Evolutionary conservation across 225 moss, liverwort and hornwort species (phyloP).

Genomic region (Climacium dendroides): DNA sequence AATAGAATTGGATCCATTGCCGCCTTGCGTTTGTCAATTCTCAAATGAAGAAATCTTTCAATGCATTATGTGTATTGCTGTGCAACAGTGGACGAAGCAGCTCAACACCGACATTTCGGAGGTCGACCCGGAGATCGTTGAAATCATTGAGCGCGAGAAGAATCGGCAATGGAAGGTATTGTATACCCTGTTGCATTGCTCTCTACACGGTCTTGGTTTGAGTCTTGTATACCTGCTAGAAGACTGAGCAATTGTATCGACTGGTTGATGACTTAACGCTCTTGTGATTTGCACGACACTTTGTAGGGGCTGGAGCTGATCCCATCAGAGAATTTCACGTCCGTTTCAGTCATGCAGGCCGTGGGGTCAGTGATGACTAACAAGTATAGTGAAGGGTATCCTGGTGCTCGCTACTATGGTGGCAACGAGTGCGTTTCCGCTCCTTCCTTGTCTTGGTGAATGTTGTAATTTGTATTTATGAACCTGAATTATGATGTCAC

Average conservation of each 20-base stretch:
- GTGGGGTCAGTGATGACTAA: conserved; percentile 97
- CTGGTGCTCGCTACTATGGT: conserved; percentile 95
- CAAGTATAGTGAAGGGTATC: conserved; percentile 97
- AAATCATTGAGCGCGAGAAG: conserved; percentile 90
- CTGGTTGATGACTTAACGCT: neutral
- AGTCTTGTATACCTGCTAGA: neutral
- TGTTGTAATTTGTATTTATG: neutral
- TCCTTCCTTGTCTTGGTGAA: neutral
- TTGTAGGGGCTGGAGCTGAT: conserved; percentile 85
- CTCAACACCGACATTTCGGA: conserved; percentile 50
- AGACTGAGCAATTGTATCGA: neutral
- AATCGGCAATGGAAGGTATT: conserved; percentile 93
- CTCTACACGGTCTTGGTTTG: neutral
- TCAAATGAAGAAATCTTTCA: neutral
- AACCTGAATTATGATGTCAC: neutral
- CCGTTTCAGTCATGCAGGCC: conserved; percentile 89
- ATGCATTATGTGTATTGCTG: neutral
- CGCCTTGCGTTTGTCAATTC: neutral
- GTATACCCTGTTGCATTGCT: neutral
- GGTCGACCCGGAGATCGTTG: conserved; percentile 73
- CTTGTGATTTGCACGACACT: neutral
- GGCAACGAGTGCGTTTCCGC: conserved; percentile 69
- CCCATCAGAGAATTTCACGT: conserved; percentile 96
- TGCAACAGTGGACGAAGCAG: conserved; percentile 70
- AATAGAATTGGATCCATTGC: neutral